phyloP scores from a whole-genome alignment of 2,329 filamentous ascomycete species.

The Tolypocladium endophyticum region DNA sequence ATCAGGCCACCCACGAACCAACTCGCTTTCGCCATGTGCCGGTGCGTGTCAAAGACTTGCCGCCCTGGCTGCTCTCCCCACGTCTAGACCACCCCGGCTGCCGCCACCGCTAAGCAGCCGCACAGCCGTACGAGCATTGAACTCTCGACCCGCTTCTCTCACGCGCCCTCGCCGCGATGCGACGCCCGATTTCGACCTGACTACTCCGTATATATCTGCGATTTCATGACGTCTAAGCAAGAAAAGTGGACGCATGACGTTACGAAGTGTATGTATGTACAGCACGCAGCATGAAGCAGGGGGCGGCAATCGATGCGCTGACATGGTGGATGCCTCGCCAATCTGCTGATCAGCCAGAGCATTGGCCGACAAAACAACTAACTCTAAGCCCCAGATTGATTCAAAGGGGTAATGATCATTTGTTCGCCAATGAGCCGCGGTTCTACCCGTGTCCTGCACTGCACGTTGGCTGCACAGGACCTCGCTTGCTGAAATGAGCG shows the following conservation, averaged over 20 bases:
- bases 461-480: background rate
- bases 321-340: background rate
- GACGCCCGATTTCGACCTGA: background rate
- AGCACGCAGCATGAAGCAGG: too few relatives aligned
- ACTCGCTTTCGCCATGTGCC: background rate
- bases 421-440: background rate
- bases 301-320: too few relatives aligned
- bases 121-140: background rate
- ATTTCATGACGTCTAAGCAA: background rate
- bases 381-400: background rate
- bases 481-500: background rate
- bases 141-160: background rate
- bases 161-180: background rate
- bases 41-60: background rate
- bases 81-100: background rate
- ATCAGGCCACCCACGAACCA: background rate
- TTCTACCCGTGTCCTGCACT: background rate
- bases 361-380: background rate
- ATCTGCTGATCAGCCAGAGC: background rate
- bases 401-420: background rate
- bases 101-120: background rate
- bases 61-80: background rate
- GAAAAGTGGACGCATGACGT: background rate
- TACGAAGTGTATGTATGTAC: background rate
- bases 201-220: background rate